Percentiles rank a stretch among this genome's conserved stretches.
These are phyloP conservation scores for Venturia nashicola DNA, from an alignment of 2,329 filamentous ascomycete genomes.

Conservation along the genomic window DNA sequence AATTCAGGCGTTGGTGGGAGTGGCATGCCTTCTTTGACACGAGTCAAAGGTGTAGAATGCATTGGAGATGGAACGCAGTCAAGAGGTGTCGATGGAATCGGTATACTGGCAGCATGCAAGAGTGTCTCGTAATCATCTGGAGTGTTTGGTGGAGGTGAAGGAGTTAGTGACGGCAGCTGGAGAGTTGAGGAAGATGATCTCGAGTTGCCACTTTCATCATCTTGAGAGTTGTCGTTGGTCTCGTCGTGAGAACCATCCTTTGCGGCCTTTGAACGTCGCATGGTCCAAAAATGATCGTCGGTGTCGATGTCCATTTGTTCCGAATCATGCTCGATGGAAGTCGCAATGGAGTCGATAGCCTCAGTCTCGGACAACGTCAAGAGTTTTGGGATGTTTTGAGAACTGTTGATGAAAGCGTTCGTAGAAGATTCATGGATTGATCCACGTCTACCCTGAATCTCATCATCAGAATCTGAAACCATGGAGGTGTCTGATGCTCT, in stretches of 20 bases:
- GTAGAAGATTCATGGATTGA: conserved; percentile 21
- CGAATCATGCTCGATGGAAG: not conserved
- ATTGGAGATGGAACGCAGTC: conserved; percentile 10
- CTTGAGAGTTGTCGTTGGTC: not conserved
- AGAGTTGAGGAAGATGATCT: conserved; percentile 18
- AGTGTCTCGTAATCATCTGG: not conserved
- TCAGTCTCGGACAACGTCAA: conserved; percentile 13
- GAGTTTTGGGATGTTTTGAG: conserved; percentile 26
- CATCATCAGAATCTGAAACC: not conserved
- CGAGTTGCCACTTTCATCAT: conserved; percentile 15
- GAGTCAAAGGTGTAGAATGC: conserved; percentile 12
- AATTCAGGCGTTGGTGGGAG: conserved; percentile 7
- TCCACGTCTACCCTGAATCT: not conserved
- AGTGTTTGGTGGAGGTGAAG: conserved; percentile 13
- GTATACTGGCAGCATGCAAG: not conserved
- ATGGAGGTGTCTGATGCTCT: not conserved
- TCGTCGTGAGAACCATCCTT: conserved; percentile 3
- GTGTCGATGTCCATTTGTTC: not conserved
- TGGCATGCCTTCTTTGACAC: conserved; percentile 14
- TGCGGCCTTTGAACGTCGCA: not conserved
- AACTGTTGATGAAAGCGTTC: conserved; percentile 31
- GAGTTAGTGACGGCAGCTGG: conserved; percentile 15
- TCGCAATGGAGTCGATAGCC: not conserved
- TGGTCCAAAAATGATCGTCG: not conserved
- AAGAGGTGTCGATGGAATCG: conserved; percentile 11